Conservation (phyloP, 768 basidiomycete species). For the Podaxis sp. region DNA sequence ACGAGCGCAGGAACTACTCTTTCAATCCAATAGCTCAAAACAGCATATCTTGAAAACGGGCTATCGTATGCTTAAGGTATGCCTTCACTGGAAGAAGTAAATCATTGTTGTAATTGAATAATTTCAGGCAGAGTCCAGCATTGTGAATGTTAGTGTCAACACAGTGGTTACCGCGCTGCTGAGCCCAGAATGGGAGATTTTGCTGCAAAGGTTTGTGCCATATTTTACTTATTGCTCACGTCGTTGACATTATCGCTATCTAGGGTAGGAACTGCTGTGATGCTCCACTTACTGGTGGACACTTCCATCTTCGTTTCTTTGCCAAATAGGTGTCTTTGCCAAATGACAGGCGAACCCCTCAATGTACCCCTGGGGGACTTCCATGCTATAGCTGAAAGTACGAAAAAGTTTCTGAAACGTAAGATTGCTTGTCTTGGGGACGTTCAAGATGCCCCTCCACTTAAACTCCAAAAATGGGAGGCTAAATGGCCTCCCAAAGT, state of each 20-base stretch:
- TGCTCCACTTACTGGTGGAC: slow-evolving; percentile 75
- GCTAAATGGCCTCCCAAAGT: neutral
- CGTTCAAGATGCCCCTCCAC: neutral
- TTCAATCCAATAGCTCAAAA: slow-evolving; percentile 35
- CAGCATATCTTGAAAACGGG: slow-evolving; percentile 66
- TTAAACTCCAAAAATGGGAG: slow-evolving; percentile 9
- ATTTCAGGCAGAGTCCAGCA: slow-evolving; percentile 24
- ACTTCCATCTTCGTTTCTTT: slow-evolving; percentile 74
- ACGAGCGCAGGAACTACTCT: slow-evolving; percentile 54
- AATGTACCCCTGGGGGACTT: slow-evolving; percentile 31
- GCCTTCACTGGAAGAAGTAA: neutral
- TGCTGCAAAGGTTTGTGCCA: slow-evolving; percentile 55
- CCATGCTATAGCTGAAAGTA: slow-evolving; percentile 9
- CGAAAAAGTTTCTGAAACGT: slow-evolving; percentile 5
- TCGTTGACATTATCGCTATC: neutral
- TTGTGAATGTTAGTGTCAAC: slow-evolving; percentile 67
- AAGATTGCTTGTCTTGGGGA: neutral
- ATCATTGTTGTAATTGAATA: neutral
- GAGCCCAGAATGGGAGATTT: slow-evolving; percentile 60
- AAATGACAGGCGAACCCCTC: slow-evolving; percentile 75
- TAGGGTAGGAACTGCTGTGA: slow-evolving; percentile 75
- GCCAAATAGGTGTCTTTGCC: slow-evolving; percentile 82
- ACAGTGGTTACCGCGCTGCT: slow-evolving; percentile 71
- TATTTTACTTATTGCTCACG: too few relatives aligned
- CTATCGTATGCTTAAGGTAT: slow-evolving; percentile 54